Evolutionary conservation across 306 rosid genomes (phyloP), one percentile per base, ranked within the genome.

Genomic region (Inga oerstediana): DNA sequence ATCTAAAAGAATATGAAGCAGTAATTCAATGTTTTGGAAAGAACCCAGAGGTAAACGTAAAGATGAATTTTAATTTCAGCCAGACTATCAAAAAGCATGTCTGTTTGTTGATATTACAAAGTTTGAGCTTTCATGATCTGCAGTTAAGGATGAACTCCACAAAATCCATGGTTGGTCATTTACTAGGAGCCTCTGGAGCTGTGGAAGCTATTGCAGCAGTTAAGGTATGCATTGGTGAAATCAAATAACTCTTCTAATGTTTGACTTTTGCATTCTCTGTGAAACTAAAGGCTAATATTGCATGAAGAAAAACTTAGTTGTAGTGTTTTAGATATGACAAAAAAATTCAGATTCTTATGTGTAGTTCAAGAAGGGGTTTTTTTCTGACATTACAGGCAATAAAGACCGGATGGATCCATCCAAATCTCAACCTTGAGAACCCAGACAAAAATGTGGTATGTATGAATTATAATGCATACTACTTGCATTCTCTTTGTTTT

Each of bases 371-470:
- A 76, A 56, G 83, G 62, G 37, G 61, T 72, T 77, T 77, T 76
- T 56, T 56, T 41, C 10, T 66, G 17, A 39, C 4, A 39, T 51
- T 78, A 13, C 64, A 92, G 97, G 97, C 97, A 34, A 89, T 92
- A 86, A 82, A 86, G 67, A 90, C 92, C 16, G 94, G 97, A 75
- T 92, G 94, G 94, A 81, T 92, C 68, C 97, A 92, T 89, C 97
- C 94, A 54, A 92, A 92, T 80, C 68, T 90, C 81, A 92, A 92
- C 83, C 81, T 92, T 79, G 94, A 90, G 81, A 86, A 86, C 73
- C 94, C 92, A 46, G 97, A 92, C 77, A 79, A 86, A 70, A 85
- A 87, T 11, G 87, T 92, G 92, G 97, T 90, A 86, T 67, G 91
- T 77, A 6, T 39, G 43, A 39, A 39, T 5, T 8, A 0, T 39